Base-by-base conservation (phyloP, 495 filamentous ascomycete genomes). In the Neurospora sublineolata region DNA sequence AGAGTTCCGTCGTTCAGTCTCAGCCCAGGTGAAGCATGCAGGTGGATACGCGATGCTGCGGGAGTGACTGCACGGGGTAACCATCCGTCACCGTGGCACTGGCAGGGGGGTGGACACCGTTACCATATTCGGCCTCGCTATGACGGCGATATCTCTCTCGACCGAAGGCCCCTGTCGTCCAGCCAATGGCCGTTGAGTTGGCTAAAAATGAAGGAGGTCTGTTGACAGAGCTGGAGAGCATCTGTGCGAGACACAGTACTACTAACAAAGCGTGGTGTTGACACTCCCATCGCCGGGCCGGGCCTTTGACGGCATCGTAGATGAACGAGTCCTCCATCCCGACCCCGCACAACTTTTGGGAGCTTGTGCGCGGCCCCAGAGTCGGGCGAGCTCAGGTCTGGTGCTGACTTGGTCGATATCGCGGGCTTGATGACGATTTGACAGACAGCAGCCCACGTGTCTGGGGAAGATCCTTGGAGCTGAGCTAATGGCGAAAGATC, bases 201-300 rank as follows among this genome's bases (percentile, higher is more conserved):
- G 78, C 72, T 77, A 77, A 78, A 76, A 78, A 76, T 77, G 75
- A 74, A 74, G 77, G 76, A 74, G 27, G 46, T 69, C 69, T 68
- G 73, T 75, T 71, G 52, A 60, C 52, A 72, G 44, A 74, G 71
- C 71, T 76, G 76, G 77, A 72, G 75, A 76, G 76, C 77, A 71
- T 72, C 72, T 69, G 39, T 67, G 30, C 4, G 36, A 30, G 5
- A 44, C 68, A 68, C 16, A 39, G 64, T 12, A 44, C 41, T 18
- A 20, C 41, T 9, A 12, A 12, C 9, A 5, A 58, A 58, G 69
- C 46, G 70, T 33, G 68, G 69, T 69, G 69, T 69, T 71, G 71
- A 41, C 38, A 73, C 71, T 70, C 44, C 44, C 20, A 14, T 52
- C 4, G 9, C 6, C 4, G 12, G 44, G 20, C 44, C 44, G 44